phyloP scores from a whole-genome alignment of 306 rosid species.

The Mimosa pudica region DNA sequence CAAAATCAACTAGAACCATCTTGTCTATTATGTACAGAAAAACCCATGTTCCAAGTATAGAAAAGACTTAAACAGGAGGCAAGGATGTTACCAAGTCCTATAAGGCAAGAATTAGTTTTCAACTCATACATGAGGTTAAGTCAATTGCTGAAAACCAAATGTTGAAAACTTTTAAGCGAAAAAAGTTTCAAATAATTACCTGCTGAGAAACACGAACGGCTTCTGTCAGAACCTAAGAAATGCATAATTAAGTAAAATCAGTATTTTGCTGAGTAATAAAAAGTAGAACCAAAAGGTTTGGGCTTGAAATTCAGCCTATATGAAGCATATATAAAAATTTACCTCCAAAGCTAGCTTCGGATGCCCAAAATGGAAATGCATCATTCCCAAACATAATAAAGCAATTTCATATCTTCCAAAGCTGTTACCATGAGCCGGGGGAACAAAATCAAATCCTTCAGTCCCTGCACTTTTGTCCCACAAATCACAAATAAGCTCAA shows the following conservation, averaged over 20 bases:
- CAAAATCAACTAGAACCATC: neutral
- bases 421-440: conserved; percentile 63
- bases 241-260: conserved; percentile 35
- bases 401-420: conserved; percentile 90
- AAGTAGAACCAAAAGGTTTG: conserved; percentile 8
- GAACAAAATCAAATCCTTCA: conserved; percentile 85
- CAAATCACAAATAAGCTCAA: conserved; percentile 47
- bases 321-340: conserved; percentile 30
- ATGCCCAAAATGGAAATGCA: conserved; percentile 96
- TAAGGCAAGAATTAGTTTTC: conserved; percentile 27
- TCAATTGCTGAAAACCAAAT: conserved; percentile 24
- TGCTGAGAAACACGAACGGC: conserved; percentile 94
- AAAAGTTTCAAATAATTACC: conserved; percentile 42
- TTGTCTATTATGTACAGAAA: neutral
- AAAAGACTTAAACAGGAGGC: neutral
- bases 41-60: neutral
- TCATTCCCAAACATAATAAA: conserved; percentile 88
- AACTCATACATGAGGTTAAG: conserved; percentile 30
- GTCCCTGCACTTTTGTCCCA: conserved; percentile 97
- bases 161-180: neutral
- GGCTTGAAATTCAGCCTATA: conserved; percentile 20
- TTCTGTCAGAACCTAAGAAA: conserved; percentile 84
- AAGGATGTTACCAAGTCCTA: conserved; percentile 10
- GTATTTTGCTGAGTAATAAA: conserved; percentile 6
- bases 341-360: conserved; percentile 96